A percentile compares a stretch with the other conserved stretches of the same genome.
Evolutionary conservation across 2,329 filamentous ascomycete species (phyloP).

Genomic region (Tolypocladium ophioglossoides): DNA sequence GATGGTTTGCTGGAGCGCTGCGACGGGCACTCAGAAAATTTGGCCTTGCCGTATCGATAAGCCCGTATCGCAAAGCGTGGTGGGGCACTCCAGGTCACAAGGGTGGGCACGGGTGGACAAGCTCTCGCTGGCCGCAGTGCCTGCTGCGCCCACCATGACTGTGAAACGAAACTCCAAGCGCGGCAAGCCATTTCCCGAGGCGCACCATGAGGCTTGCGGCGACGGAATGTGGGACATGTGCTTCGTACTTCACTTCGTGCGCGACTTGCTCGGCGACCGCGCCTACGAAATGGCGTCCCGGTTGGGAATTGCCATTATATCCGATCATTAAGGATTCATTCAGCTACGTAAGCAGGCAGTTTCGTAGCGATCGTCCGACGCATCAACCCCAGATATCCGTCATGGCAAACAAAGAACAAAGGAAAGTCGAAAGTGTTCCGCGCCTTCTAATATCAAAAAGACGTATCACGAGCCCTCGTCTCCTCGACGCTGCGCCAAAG

Average conservation of each 20-base stretch:
- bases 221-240: neutral
- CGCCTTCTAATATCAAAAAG: slow-evolving; percentile 29
- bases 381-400: slow-evolving; percentile 24
- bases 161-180: neutral
- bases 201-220: neutral
- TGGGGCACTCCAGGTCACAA: neutral
- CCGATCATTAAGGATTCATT: slow-evolving; percentile 26
- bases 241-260: neutral
- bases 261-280: neutral
- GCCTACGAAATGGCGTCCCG: neutral
- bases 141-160: neutral
- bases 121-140: neutral
- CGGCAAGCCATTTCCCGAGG: neutral
- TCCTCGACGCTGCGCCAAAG: slow-evolving; percentile 18
- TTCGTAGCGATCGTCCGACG: slow-evolving; percentile 26
- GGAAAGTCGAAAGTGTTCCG: slow-evolving; percentile 26
- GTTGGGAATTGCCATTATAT: neutral
- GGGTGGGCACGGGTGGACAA: neutral
- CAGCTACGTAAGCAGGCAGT: slow-evolving; percentile 26
- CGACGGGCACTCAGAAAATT: neutral
- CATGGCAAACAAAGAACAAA: slow-evolving; percentile 28
- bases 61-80: neutral
- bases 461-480: slow-evolving; percentile 24
- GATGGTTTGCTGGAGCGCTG: neutral
- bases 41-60: slow-evolving; percentile 1